phyloP scores from a whole-genome alignment of 23 red algal species.

The Gracilariopsis chorda region DNA sequence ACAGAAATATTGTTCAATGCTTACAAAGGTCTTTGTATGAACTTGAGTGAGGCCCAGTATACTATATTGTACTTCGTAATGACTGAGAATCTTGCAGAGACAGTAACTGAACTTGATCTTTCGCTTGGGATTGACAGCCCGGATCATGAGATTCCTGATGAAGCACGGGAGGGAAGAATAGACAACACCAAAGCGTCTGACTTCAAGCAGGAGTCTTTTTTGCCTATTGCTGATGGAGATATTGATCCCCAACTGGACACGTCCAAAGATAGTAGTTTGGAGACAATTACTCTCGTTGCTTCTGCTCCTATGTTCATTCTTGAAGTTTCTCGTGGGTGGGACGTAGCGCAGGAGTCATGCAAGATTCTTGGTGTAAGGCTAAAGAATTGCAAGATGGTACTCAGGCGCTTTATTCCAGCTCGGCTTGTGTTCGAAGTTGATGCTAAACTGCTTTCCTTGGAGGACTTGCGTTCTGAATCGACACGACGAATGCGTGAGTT shows the following conservation, averaged over 20 bases:
- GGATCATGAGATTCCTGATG: neutral
- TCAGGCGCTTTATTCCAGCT: neutral
- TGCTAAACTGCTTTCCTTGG: neutral
- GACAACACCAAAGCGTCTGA: no score
- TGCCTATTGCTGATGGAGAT: neutral
- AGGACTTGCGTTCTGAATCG: slow-evolving; percentile 32
- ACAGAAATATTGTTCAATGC: neutral
- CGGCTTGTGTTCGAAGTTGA: slow-evolving; percentile 40
- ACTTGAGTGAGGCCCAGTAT: slow-evolving; percentile 69
- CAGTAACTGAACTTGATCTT: slow-evolving; percentile 29
- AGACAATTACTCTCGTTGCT: neutral
- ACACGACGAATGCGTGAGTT: neutral
- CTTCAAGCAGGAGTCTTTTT: neutral
- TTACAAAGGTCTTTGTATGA: neutral
- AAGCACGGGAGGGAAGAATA: neutral
- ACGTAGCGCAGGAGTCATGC: slow-evolving; percentile 40
- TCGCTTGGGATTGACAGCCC: neutral
- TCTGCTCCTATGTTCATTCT: slow-evolving; percentile 13
- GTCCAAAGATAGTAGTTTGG: neutral
- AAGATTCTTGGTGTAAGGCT: slow-evolving; percentile 28
- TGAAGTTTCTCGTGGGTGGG: slow-evolving; percentile 61
- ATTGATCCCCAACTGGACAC: neutral
- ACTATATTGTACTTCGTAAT: slow-evolving; percentile 83
- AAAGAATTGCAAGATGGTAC: neutral
- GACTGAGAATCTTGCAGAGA: slow-evolving; percentile 77